Conservation (phyloP, 2,329 filamentous ascomycete species). For the Sclerotinia glacialis region DNA sequence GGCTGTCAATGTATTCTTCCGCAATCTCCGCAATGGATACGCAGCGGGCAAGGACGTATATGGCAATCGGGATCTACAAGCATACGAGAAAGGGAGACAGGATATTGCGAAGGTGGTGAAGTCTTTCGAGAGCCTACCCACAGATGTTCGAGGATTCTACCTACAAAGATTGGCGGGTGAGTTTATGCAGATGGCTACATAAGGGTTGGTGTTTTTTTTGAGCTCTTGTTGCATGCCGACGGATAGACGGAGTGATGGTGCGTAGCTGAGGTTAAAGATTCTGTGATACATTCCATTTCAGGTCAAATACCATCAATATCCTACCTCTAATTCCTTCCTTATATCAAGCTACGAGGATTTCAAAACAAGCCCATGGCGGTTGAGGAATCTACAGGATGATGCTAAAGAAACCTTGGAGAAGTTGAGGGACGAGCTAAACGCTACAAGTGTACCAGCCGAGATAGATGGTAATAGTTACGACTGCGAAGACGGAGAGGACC, state of each 20-base stretch:
- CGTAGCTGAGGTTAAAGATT: background rate
- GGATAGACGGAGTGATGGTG: background rate
- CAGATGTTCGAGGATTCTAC: slow-evolving; percentile 71
- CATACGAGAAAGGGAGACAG: slow-evolving; percentile 76
- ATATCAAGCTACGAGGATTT: too few species aligned
- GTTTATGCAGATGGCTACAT: slow-evolving; percentile 43
- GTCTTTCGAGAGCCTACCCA: slow-evolving; percentile 62
- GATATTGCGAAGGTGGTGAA: slow-evolving; percentile 66
- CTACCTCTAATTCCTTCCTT: too few species aligned
- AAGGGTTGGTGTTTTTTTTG: background rate
- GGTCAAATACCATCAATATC: too few species aligned
- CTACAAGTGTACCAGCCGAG: too few species aligned
- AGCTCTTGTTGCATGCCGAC: background rate
- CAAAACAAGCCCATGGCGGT: too few species aligned
- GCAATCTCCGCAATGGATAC: slow-evolving; percentile 65
- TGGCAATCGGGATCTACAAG: slow-evolving; percentile 79
- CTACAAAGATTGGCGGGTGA: slow-evolving; percentile 69
- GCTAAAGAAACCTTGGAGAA: too few species aligned
- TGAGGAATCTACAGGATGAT: too few species aligned
- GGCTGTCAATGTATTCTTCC: slow-evolving; percentile 89
- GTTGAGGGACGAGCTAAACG: too few species aligned
- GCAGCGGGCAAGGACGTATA: slow-evolving; percentile 79
- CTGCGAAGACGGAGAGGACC: too few species aligned
- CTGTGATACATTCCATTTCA: background rate
- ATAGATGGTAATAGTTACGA: too few species aligned